A percentile compares a stretch with the other conserved stretches of the same genome.
Conservation (phyloP, 225 moss, liverwort and hornwort genomes). For the Takakia lepidozioides region DNA sequence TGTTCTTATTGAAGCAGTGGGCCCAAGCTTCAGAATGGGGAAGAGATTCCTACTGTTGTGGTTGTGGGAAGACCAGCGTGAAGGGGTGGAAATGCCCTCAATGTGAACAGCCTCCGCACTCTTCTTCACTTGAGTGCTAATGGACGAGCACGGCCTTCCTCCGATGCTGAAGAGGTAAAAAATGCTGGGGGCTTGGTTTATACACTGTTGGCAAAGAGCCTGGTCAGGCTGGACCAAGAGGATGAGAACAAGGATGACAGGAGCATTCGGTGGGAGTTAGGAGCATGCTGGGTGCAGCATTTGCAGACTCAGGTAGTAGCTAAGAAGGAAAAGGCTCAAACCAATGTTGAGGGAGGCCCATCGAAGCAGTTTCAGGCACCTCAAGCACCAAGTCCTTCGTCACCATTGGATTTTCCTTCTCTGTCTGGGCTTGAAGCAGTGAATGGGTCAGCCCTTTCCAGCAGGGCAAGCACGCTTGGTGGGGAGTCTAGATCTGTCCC, state of each 20-base stretch:
- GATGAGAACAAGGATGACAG: conserved; percentile 16
- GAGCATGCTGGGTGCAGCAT: conserved; percentile 68
- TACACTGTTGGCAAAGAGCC: conserved; percentile 33
- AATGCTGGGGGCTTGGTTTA: conserved; percentile 32
- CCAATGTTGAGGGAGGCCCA: too few species aligned
- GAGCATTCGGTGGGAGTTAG: conserved; percentile 58
- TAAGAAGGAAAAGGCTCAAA: conserved; percentile 44
- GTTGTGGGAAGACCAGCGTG: conserved; percentile 51
- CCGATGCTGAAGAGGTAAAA: conserved; percentile 26
- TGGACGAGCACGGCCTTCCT: conserved; percentile 17
- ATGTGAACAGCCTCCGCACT: conserved; percentile 54
- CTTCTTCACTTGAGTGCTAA: conserved; percentile 37
- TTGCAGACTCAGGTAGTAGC: conserved; percentile 41
- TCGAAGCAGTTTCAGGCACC: too few species aligned
- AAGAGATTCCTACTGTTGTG: conserved; percentile 22
- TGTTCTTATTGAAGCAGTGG: conserved; percentile 47
- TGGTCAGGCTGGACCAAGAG: conserved; percentile 26
- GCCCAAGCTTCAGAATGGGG: conserved; percentile 19
- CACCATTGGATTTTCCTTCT: too few species aligned
- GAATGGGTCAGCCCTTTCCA: too few species aligned
- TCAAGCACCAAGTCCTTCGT: too few species aligned
- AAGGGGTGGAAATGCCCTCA: conserved; percentile 62
- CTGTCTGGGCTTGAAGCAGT: too few species aligned
- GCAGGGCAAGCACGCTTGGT: too few species aligned
- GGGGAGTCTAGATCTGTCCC: too few species aligned